Evolutionary conservation across 2,329 filamentous ascomycete species (phyloP).

Genomic region (Botryotinia convoluta): DNA sequence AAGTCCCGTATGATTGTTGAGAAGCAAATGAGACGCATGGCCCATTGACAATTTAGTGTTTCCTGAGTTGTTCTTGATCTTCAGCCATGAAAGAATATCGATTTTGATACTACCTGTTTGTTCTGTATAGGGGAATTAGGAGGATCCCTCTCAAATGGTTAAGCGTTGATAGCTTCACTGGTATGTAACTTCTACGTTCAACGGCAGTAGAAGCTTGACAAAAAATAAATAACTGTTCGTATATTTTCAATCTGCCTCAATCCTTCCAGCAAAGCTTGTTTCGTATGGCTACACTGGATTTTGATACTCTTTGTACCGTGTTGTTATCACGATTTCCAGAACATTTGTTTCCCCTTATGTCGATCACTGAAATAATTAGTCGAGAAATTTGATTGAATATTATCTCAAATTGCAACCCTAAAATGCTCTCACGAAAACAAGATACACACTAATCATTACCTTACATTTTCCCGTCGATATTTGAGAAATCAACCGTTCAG

Average conservation of each 20-base stretch:
- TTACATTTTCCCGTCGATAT: background rate
- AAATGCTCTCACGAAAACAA: background rate
- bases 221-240: background rate
- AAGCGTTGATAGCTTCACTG: background rate
- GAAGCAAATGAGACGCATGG: background rate
- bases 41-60: background rate
- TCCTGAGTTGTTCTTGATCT: background rate
- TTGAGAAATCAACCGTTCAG: background rate
- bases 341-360: background rate
- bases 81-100: background rate
- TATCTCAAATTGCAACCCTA: background rate
- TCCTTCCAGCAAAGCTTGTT: background rate
- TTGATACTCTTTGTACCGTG: background rate
- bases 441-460: background rate
- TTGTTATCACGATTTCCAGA: background rate
- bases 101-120: background rate
- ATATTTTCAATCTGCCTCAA: background rate
- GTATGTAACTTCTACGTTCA: background rate
- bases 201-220: background rate
- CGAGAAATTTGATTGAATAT: background rate
- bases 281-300: background rate
- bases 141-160: background rate
- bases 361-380: background rate
- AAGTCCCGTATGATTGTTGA: constrained; percentile 13
- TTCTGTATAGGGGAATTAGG: background rate